phyloP scores from a whole-genome alignment of 1,284 basidiomycete species.

The Apiotrichum gamsii region DNA sequence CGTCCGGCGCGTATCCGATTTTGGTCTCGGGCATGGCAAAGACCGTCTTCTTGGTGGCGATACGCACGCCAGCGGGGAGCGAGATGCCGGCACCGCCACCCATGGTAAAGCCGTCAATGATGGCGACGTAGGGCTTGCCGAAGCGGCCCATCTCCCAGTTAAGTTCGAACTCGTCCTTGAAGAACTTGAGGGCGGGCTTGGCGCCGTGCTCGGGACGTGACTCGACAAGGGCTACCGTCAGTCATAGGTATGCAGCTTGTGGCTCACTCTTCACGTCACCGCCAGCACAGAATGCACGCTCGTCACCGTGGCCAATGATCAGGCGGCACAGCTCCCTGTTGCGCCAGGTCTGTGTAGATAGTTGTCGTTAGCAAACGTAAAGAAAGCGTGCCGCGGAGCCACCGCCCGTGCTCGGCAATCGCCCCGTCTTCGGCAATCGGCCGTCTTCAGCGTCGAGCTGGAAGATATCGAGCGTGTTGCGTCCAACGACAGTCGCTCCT shows the following conservation, averaged over 20 bases:
- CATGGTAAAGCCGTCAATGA: conserved; percentile 91
- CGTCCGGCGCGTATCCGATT: conserved; percentile 59
- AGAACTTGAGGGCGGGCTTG: conserved; percentile 69
- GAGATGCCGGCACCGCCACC: conserved; percentile 91
- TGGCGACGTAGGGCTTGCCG: conserved; percentile 77
- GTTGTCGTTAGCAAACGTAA: no score
- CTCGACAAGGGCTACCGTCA: conserved; percentile 15
- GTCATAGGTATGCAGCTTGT: no score
- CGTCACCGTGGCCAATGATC: conserved; percentile 70
- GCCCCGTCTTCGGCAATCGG: no score
- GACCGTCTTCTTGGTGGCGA: conserved; percentile 86
- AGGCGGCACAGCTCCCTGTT: conserved; percentile 65
- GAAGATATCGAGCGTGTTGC: no score
- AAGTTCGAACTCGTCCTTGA: conserved; percentile 88
- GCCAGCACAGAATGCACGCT: conserved; percentile 86
- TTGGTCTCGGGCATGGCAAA: conserved; percentile 98
- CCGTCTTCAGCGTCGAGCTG: no score
- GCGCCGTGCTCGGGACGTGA: conserved; percentile 25
- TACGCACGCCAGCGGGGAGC: conserved; percentile 77
- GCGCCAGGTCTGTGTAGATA: conserved; percentile 76
- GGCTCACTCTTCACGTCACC: conserved; percentile 65
- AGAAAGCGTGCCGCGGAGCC: no score
- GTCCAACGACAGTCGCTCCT: no score
- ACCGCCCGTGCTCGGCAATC: no score
- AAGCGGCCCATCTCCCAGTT: conserved; percentile 77